phyloP scores from a whole-genome alignment of 148 eudicot genomes.

The Rhododendron vialii region DNA sequence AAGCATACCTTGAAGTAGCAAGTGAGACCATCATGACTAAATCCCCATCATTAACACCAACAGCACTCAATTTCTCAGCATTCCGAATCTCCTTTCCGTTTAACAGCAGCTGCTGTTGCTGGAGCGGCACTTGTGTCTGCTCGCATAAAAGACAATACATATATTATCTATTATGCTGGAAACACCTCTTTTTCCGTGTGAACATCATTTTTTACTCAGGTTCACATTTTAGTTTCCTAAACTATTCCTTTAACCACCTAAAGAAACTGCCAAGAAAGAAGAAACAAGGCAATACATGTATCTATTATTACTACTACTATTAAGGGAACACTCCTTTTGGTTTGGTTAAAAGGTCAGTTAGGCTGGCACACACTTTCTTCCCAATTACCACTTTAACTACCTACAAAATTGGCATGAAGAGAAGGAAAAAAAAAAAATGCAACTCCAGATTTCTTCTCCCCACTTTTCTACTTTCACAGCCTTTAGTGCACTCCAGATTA shows the following conservation, averaged over 20 bases:
- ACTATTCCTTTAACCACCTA: not conserved
- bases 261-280: not conserved
- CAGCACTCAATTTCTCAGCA: conserved; percentile 61
- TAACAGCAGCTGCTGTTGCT: conserved; percentile 74
- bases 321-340: not conserved
- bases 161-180: not conserved
- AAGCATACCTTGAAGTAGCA: conserved; percentile 28
- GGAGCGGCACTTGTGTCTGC: conserved; percentile 75
- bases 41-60: conserved; percentile 89
- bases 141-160: not conserved
- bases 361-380: not conserved
- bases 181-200: not conserved
- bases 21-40: conserved; percentile 85
- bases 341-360: not conserved
- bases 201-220: not conserved
- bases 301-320: too few species aligned
- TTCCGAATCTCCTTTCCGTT: conserved; percentile 91
- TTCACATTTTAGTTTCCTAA: not conserved
- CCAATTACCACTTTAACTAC: not conserved
- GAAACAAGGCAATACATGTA: too few species aligned
- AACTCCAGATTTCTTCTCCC: not conserved
- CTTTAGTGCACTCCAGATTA: not conserved
- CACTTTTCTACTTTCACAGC: not conserved
- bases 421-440: not conserved
- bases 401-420: not conserved